phyloP scores from a whole-genome alignment of 495 filamentous ascomycete species.

The Gamarada debralockiae region DNA sequence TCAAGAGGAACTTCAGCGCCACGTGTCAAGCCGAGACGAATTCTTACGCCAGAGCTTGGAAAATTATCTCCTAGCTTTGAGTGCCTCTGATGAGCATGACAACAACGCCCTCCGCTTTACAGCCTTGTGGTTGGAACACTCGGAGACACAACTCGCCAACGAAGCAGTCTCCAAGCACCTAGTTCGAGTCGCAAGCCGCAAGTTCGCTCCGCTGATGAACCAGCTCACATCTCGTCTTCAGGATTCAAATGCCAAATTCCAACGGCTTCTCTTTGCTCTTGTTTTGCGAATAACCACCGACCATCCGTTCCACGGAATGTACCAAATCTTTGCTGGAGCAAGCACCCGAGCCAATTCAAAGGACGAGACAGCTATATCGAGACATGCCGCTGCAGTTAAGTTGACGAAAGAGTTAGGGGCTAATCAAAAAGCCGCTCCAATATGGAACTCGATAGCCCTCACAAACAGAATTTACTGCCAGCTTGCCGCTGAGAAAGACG shows the following conservation, averaged over 20 bases:
- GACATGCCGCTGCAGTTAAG: constrained; percentile 65
- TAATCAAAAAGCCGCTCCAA: constrained; percentile 39
- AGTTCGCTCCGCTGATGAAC: constrained; percentile 92
- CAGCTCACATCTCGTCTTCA: constrained; percentile 89
- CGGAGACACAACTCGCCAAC: constrained; percentile 67
- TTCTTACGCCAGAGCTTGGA: constrained; percentile 86
- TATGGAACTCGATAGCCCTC: constrained; percentile 65
- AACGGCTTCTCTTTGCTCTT: constrained; percentile 64
- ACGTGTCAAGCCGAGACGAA: constrained; percentile 67
- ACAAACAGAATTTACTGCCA: constrained; percentile 70
- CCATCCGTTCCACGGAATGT: constrained; percentile 94
- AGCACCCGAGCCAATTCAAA: constrained; percentile 59
- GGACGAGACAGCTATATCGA: constrained; percentile 68
- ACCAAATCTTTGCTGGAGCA: constrained; percentile 83
- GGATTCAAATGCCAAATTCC: constrained; percentile 63
- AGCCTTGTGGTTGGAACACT: constrained; percentile 87
- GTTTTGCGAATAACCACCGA: constrained; percentile 81
- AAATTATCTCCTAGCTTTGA: constrained; percentile 85
- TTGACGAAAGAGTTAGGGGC: constrained; percentile 55
- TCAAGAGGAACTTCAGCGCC: constrained; percentile 76
- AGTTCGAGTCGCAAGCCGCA: constrained; percentile 72
- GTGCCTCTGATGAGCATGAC: constrained; percentile 81
- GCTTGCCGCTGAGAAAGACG: constrained; percentile 64
- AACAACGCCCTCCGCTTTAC: constrained; percentile 92
- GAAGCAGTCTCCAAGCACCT: constrained; percentile 68